Evolutionary conservation across 2,329 filamentous ascomycete species (phyloP), one percentile per base, ranked within the genome.

Genomic region (Tolypocladium sp.): DNA sequence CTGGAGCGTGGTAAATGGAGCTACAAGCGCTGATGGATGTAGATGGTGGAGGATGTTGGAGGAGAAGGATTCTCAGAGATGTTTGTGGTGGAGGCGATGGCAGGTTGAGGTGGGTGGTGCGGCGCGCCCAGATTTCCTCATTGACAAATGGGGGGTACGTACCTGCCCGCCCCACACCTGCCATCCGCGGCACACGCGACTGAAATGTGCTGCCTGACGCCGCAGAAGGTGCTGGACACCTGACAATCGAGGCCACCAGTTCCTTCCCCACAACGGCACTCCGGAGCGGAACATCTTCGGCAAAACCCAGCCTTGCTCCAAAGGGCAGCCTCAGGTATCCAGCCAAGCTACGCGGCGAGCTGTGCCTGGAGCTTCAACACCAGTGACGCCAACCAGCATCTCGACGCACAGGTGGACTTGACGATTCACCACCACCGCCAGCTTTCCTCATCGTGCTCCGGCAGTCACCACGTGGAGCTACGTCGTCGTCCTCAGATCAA

Each of bases 301-400:
- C 55, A 22, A 5, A 46, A 1, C 27, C 2, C n/a, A 12, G 9
- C 55, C 38, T n/a, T 40, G 40, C 13, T 13, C 27, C 27, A n/a
- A 42, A n/a, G 20, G 9, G 49, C 49, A 53, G 49, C 59, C 59
- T 60, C 38, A 62, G 61, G 59, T 57, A 56, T 59, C 57, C 35
- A 58, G 54, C 53, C 58, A 15, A 53, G 49, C 49, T 61, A 63
- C 59, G 61, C 61, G 63, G 63, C 63, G 57, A 63, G 62, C 61
- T 61, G 61, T 63, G 63, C 61, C 63, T 63, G 58, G 60, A 64
- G 60, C 61, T 64, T 46, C 58, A 25, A 37, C 30, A 57, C 49
- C 46, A 63, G 61, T 64, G 62, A 64, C 59, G 62, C 61, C 61
- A 33, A 20, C 38, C n/a, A 37, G 40, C 57, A 42, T 57, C 46